A percentile compares a stretch with the other conserved stretches of the same genome.
Evolutionary conservation across 257 asterid species (phyloP).

Genomic region (Avicennia marina): DNA sequence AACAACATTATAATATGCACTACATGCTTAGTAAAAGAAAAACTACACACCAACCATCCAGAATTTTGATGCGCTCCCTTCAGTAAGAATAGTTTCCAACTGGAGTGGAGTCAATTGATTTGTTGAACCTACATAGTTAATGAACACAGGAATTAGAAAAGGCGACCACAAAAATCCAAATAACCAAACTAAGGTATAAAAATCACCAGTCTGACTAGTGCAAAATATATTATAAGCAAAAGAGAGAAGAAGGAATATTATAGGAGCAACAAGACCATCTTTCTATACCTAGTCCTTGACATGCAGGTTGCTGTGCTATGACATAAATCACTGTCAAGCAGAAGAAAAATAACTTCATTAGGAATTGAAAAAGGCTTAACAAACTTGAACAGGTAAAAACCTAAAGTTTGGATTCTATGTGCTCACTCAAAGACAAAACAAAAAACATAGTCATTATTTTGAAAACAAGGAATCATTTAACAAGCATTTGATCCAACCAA

Average conservation of each 20-base stretch:
- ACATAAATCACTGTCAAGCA: conserved; percentile 61
- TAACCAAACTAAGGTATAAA: too few relatives aligned
- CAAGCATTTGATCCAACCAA: background rate
- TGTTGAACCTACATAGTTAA: conserved; percentile 51
- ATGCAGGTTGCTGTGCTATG: conserved; percentile 72
- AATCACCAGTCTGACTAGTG: conserved; percentile 7
- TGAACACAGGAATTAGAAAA: background rate
- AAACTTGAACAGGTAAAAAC: background rate
- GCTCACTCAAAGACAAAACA: too few relatives aligned
- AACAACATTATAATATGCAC: conserved; percentile 7
- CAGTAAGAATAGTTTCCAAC: conserved; percentile 85
- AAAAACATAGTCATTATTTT: too few relatives aligned
- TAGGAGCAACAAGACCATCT: background rate
- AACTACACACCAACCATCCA: conserved; percentile 89
- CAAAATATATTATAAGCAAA: conserved; percentile 5
- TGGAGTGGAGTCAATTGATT: conserved; percentile 85
- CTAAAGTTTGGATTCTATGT: too few relatives aligned
- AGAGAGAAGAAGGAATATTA: background rate
- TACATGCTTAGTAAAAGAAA: conserved; percentile 21
- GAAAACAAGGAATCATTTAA: background rate
- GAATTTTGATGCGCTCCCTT: conserved; percentile 69
- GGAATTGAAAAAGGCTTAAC: conserved; percentile 4
- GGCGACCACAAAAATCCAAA: background rate
- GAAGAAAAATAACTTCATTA: conserved; percentile 18
- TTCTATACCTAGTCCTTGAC: conserved; percentile 64